Percentiles rank a stretch among this genome's conserved stretches.
phyloP scores from a whole-genome alignment of 163 green algal species.

The Picocystis sp. region DNA sequence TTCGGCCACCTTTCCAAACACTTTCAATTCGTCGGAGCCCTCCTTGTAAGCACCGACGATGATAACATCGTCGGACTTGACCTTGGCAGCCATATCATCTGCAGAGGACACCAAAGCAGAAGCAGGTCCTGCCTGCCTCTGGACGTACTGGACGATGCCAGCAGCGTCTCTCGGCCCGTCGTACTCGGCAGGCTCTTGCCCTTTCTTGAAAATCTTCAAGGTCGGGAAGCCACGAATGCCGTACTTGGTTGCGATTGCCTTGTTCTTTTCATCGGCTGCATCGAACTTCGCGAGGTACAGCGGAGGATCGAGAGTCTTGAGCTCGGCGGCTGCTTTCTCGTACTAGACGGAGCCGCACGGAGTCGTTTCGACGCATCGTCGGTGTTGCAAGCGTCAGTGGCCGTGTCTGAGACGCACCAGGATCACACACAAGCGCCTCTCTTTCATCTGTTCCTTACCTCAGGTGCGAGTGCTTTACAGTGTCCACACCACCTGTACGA shows the following conservation, averaged over 20 bases:
- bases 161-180: constrained; percentile 3
- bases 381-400: too few relatives aligned
- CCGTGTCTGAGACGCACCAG: too few relatives aligned
- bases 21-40: constrained; percentile 2
- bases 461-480: constrained; percentile 20
- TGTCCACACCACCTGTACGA: constrained; percentile 16
- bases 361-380: too few relatives aligned
- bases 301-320: constrained; percentile 8
- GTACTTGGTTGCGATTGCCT: too few relatives aligned
- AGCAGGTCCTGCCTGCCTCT: constrained; percentile 22
- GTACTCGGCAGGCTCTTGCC: too few relatives aligned
- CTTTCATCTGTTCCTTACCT: neutral
- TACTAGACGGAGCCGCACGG: neutral
- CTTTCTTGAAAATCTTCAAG: too few relatives aligned
- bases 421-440: too few relatives aligned
- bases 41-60: constrained; percentile 8
- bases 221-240: too few relatives aligned
- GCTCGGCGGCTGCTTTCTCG: constrained; percentile 11
- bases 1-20: constrained; percentile 9
- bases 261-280: too few relatives aligned
- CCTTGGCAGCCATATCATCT: constrained; percentile 7
- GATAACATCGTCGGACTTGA: constrained; percentile 8
- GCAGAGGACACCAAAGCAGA: constrained; percentile 12
- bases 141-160: constrained; percentile 37
- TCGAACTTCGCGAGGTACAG: too few relatives aligned